Base-by-base conservation (phyloP, 2,329 filamentous ascomycete genomes). In the Cytospora schulzeri region DNA sequence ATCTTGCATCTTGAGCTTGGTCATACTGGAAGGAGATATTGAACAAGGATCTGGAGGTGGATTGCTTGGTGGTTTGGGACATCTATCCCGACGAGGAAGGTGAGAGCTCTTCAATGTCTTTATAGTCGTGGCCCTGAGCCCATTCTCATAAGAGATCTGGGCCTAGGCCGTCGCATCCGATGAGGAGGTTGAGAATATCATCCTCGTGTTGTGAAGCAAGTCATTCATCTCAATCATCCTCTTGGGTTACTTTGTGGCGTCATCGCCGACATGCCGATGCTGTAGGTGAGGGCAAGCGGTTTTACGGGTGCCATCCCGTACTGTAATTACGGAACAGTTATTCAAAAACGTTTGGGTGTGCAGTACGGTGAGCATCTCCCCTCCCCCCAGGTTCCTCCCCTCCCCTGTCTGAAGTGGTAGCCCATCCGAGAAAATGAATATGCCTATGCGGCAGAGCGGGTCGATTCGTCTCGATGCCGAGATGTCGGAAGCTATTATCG, bases 261-360 rank as follows among this genome's bases (percentile, higher is more conserved):
- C 54, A 63, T 53, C 61, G 45, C 61, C 61, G 61, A 63, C 61
- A 63, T 56, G 55, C 61, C 61, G 61, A 63, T 35, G 17, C 17
- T 24, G 28, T 22, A 22, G 55, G 26, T 50, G 33, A 53, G 45
- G 52, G 26, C 8, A 57, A 31, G 31, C 29, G 50, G 31, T 41
- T 3, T n/a, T 53, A 35, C 61, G 54, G 61, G 26, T 57, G 17
- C 9, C n/a, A 50, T 45, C 7, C 59, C 59, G 51, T 45, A 45
- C 14, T 28, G 26, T 29, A 38, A 31, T 19, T 35, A 35, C 33
- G 33, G 33, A 15, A 12, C 2, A 35, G 4, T 14, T 15, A 35
- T 35, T 35, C 33, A 1, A 35, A 35, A 1, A 35, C 33, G 11
- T 2, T 35, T 35, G 12, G 4, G 29, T 55, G 19, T 33, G 51